Evolutionary conservation across 805 yeast genomes (phyloP).

Genomic region (Saccharomyces paradoxus): DNA sequence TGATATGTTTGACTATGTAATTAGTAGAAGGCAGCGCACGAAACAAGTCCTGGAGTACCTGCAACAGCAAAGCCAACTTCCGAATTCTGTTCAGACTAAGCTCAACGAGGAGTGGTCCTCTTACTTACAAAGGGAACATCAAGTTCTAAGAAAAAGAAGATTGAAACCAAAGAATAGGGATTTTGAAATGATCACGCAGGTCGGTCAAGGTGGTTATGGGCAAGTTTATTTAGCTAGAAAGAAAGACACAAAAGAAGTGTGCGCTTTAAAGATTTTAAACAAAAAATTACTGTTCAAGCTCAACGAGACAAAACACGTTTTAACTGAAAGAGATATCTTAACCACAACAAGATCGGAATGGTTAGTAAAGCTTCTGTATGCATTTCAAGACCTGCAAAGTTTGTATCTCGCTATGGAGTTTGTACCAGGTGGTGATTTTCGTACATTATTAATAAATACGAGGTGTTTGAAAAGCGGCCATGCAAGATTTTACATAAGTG

Average conservation of each 20-base stretch:
- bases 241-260: slow-evolving; percentile 87
- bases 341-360: slow-evolving; percentile 95
- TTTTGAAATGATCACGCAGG: slow-evolving; percentile 93
- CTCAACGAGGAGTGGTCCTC: slow-evolving; percentile 58
- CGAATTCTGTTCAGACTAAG: slow-evolving; percentile 31
- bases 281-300: slow-evolving; percentile 77
- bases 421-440: slow-evolving; percentile 99
- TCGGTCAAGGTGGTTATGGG: slow-evolving; percentile 99
- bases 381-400: slow-evolving; percentile 87
- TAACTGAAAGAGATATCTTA: slow-evolving; percentile 92
- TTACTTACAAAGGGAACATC: slow-evolving; percentile 78
- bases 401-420: slow-evolving; percentile 96
- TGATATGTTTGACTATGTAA: slow-evolving; percentile 89
- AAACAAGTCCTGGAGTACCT: slow-evolving; percentile 56
- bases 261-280: slow-evolving; percentile 88
- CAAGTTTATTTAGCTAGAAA: slow-evolving; percentile 95
- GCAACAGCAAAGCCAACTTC: slow-evolving; percentile 26
- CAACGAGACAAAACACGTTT: slow-evolving; percentile 91
- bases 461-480: slow-evolving; percentile 90
- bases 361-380: slow-evolving; percentile 88
- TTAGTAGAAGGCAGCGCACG: slow-evolving; percentile 77
- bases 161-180: slow-evolving; percentile 90
- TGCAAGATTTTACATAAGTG: slow-evolving; percentile 88
- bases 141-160: slow-evolving; percentile 77
- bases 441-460: slow-evolving; percentile 88